Base-by-base conservation (phyloP, 805 yeast species). In the Ogataea kodamae region DNA sequence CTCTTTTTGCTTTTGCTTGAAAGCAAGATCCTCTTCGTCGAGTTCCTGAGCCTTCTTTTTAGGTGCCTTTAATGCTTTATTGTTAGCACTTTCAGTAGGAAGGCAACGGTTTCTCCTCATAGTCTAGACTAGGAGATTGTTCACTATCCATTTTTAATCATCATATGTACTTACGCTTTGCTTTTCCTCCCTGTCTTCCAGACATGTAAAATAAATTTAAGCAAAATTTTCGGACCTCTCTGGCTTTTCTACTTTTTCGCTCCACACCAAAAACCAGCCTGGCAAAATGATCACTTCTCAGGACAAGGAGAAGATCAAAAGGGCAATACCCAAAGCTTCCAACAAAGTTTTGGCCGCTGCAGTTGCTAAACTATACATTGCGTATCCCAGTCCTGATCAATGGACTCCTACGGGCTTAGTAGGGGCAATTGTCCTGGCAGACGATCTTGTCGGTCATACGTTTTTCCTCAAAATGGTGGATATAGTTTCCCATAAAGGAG, bases 121-220 rank as follows among this genome's bases (percentile, higher is more conserved):
- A 31, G 50, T 33, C 26, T 27, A 43, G 22, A 37, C 50, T 46
- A 46, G 45, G 50, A 46, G 50, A 46, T 46, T 46, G 50, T 46
- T 46, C 50, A 46, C 48, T 46, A 46, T 46, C 50, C 50, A 42
- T 46, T 33, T 43, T 31, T 37, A 20, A 30, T 46, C 50, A 46
- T 46, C 50, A 46, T 42, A 7, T 20, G 30, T 29, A 65, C 77
- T 41, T 55, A 67, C 88, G 97, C 78, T 89, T 89, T 40, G 89
- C 78, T 62, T 89, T 89, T 56, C 97, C 97, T 58, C 97, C 97
- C 72, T 89, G 96, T 70, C 96, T 88, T 54, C 95, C 88, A 31
- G 96, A 87, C 96, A 88, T 87, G n/a, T 14, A 16, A 28, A 29
- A 26, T 17, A 17, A 10, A 22, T n/a, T 15, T 23, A 11, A 17